Percentiles rank a stretch among this genome's conserved stretches.
These are phyloP conservation scores for Sclerotinia glacialis DNA, from an alignment of 2,329 filamentous ascomycete genomes.

Conservation along the genomic window DNA sequence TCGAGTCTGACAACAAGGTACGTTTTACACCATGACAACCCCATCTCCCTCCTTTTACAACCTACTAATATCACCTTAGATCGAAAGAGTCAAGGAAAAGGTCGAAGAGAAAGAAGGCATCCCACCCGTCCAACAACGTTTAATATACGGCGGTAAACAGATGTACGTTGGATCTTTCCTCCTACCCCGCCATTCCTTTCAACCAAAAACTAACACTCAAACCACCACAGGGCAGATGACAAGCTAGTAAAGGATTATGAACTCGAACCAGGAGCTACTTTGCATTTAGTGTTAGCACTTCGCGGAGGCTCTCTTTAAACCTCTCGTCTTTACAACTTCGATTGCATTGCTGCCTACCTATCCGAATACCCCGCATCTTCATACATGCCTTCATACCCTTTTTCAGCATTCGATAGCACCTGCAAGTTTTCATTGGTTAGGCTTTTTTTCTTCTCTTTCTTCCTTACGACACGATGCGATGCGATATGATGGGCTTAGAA, in stretches of 20 bases:
- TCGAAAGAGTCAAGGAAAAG: slow-evolving; percentile 95
- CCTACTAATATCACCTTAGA: slow-evolving; percentile 49
- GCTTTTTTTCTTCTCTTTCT: background rate
- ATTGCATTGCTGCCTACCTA: background rate
- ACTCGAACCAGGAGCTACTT: slow-evolving; percentile 85
- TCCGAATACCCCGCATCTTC: slow-evolving; percentile 8
- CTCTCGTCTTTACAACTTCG: background rate
- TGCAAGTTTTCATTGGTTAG: slow-evolving; percentile 17
- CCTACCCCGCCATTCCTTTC: too few species aligned
- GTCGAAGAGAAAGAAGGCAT: slow-evolving; percentile 99
- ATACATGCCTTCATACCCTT: slow-evolving; percentile 1
- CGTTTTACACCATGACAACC: background rate
- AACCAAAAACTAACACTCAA: background rate
- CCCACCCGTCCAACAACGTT: slow-evolving; percentile 89
- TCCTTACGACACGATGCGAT: background rate
- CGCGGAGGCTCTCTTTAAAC: slow-evolving; percentile 60
- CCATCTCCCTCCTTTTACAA: background rate
- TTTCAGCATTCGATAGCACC: slow-evolving; percentile 4
- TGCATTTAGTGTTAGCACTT: slow-evolving; percentile 93
- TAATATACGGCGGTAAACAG: slow-evolving; percentile 97
- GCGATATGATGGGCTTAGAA: background rate
- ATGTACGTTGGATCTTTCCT: slow-evolving; percentile 60
- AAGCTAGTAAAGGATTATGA: slow-evolving; percentile 89
- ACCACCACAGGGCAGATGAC: slow-evolving; percentile 75
- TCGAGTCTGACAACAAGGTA: slow-evolving; percentile 92